Percentiles rank a stretch among this genome's conserved stretches.
Evolutionary conservation across 352 stramenopile genomes (phyloP).

Genomic region (Plasmopara viticola): DNA sequence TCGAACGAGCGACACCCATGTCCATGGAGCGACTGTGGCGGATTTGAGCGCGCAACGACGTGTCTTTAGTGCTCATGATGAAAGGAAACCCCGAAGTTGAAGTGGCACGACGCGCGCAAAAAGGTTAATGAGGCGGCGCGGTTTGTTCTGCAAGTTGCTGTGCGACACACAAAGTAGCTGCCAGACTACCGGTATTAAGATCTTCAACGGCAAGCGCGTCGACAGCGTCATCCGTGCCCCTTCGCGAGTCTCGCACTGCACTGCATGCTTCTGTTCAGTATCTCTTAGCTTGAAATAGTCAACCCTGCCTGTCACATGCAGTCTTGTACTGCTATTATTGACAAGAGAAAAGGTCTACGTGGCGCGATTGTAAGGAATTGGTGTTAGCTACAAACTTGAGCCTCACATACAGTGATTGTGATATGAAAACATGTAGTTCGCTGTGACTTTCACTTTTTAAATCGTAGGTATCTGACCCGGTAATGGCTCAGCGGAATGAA

Average conservation of each 20-base stretch:
- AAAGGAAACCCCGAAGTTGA: conserved; percentile 9
- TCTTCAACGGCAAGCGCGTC: conserved; percentile 31
- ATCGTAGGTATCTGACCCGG: too few species aligned
- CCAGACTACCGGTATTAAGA: conserved; percentile 6
- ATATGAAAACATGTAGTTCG: too few species aligned
- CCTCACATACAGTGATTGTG: too few species aligned
- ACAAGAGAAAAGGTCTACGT: too few species aligned
- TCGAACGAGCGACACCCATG: conserved; percentile 45
- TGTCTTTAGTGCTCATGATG: conserved; percentile 29
- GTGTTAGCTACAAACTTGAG: too few species aligned
- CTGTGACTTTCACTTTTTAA: too few species aligned
- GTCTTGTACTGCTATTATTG: not conserved
- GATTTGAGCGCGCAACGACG: conserved; percentile 19
- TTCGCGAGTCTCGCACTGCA: conserved; percentile 6
- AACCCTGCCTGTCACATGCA: conserved; percentile 18
- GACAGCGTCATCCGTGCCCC: conserved; percentile 9
- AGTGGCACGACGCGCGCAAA: conserved; percentile 26
- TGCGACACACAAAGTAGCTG: conserved; percentile 26
- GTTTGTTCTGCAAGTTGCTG: conserved; percentile 1
- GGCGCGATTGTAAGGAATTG: too few species aligned
- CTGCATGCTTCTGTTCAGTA: conserved; percentile 12
- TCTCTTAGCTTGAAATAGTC: conserved; percentile 1
- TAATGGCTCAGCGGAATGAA: too few species aligned
- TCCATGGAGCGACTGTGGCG: conserved; percentile 55
- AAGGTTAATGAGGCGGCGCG: conserved; percentile 19